Percentiles rank a stretch among this genome's conserved stretches.
Conservation (phyloP, 192 early-diverging fungal genomes). For the Geranomyces variabilis region DNA sequence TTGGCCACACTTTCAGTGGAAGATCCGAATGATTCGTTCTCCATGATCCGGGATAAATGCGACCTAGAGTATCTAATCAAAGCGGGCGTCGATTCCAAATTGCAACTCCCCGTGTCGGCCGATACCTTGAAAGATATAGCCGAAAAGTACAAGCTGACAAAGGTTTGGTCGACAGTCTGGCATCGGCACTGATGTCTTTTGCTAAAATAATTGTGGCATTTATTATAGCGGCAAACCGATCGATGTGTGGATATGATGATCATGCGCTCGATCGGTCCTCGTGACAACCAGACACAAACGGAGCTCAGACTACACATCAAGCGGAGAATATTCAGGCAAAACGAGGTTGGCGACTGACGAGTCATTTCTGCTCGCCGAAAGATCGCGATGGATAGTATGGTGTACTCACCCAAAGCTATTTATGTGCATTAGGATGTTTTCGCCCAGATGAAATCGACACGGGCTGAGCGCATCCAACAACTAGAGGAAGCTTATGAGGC, state of each 20-base stretch:
- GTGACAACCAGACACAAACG: slow-evolving; percentile 48
- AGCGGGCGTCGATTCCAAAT: slow-evolving; percentile 59
- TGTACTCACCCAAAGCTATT: too few relatives aligned
- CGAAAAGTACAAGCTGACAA: slow-evolving; percentile 73
- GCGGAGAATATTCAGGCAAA: slow-evolving; percentile 77
- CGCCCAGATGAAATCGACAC: slow-evolving; percentile 56
- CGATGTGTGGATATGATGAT: slow-evolving; percentile 82
- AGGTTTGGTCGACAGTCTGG: slow-evolving; percentile 44
- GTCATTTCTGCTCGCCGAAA: neutral
- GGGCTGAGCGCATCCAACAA: slow-evolving; percentile 65
- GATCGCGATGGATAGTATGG: too few relatives aligned
- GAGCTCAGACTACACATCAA: slow-evolving; percentile 83
- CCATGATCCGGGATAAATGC: slow-evolving; percentile 81
- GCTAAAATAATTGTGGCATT: too few relatives aligned
- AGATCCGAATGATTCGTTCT: slow-evolving; percentile 89
- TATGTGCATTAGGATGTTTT: slow-evolving; percentile 61
- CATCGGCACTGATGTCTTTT: neutral
- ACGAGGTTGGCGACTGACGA: slow-evolving; percentile 51
- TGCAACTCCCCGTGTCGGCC: slow-evolving; percentile 62
- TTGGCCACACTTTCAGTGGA: slow-evolving; percentile 68
- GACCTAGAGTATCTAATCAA: slow-evolving; percentile 71
- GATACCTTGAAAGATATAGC: slow-evolving; percentile 55
- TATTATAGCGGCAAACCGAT: slow-evolving; percentile 83
- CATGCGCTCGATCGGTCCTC: slow-evolving; percentile 64
- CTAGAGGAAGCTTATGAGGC: slow-evolving; percentile 75